phyloP scores from a whole-genome alignment of 306 rosid species.

The Neltuma alba region DNA sequence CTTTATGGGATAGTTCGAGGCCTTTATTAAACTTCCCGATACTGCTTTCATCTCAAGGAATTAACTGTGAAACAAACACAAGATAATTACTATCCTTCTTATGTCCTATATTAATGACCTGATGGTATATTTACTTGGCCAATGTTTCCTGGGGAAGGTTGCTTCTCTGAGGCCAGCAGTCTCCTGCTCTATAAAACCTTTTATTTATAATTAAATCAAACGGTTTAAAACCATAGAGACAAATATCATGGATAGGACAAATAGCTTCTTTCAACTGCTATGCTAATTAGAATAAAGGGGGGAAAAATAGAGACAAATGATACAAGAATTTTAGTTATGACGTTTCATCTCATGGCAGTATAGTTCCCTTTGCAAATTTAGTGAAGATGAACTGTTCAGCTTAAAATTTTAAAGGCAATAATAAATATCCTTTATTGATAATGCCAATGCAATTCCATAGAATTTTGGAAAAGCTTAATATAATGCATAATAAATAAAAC shows the following conservation, averaged over 20 bases:
- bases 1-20: background rate
- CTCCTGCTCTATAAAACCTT: background rate
- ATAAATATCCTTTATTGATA: constrained; percentile 22
- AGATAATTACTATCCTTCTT: background rate
- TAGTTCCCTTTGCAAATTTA: background rate
- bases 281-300: constrained; percentile 17
- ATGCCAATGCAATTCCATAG: constrained; percentile 7
- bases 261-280: background rate
- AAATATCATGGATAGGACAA: constrained; percentile 13
- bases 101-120: background rate
- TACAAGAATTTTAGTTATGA: background rate
- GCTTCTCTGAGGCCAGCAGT: background rate
- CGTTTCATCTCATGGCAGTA: background rate
- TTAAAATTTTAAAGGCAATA: background rate
- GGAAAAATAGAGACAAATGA: background rate
- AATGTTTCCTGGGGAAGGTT: background rate
- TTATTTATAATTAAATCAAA: constrained; percentile 2
- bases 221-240: background rate
- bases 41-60: constrained; percentile 18
- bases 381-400: constrained; percentile 10
- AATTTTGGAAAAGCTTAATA: constrained; percentile 2
- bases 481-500: background rate
- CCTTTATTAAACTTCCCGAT: constrained; percentile 8
- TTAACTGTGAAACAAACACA: background rate
- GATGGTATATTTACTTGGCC: background rate